A percentile compares a stretch with the other conserved stretches of the same genome.
Evolutionary conservation across 805 yeast genomes (phyloP).

Genomic region (Saturnispora besseyi): DNA sequence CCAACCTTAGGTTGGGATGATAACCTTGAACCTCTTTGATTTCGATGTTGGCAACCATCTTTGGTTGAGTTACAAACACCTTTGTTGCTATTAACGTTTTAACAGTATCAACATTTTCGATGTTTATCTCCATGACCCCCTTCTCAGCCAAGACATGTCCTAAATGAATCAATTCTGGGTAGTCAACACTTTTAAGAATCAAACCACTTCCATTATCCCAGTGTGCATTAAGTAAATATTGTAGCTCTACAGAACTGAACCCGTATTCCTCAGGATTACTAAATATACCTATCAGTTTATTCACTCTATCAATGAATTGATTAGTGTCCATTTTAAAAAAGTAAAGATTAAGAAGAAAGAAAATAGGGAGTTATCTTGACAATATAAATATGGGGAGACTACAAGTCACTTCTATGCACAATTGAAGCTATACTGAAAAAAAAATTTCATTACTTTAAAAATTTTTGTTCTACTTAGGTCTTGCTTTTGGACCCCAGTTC

Average conservation of each 20-base stretch:
- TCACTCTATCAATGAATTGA: background rate
- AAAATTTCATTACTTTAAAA: background rate
- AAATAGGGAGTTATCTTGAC: conserved; percentile 21
- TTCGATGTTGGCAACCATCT: conserved; percentile 6
- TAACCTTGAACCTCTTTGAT: conserved; percentile 13
- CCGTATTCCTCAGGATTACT: conserved; percentile 15
- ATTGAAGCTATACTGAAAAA: background rate
- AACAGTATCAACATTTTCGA: conserved; percentile 4
- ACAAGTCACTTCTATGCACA: conserved; percentile 1
- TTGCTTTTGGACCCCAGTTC: conserved; percentile 85
- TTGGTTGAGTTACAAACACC: conserved; percentile 3
- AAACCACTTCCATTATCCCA: conserved; percentile 10
- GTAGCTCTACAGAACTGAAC: conserved; percentile 13
- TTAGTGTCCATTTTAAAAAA: background rate
- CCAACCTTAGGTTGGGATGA: conserved; percentile 23
- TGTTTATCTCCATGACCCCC: background rate
- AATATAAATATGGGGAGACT: background rate
- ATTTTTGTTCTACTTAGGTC: conserved; percentile 36
- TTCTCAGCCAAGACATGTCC: conserved; percentile 20
- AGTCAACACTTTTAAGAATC: conserved; percentile 19
- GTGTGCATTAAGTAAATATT: background rate
- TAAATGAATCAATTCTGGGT: conserved; percentile 20
- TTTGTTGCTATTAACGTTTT: background rate
- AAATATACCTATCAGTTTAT: conserved; percentile 3
- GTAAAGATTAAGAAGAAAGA: background rate